Conservation (phyloP, 164 flowering plant species). For the Euptelea pleiosperma region DNA sequence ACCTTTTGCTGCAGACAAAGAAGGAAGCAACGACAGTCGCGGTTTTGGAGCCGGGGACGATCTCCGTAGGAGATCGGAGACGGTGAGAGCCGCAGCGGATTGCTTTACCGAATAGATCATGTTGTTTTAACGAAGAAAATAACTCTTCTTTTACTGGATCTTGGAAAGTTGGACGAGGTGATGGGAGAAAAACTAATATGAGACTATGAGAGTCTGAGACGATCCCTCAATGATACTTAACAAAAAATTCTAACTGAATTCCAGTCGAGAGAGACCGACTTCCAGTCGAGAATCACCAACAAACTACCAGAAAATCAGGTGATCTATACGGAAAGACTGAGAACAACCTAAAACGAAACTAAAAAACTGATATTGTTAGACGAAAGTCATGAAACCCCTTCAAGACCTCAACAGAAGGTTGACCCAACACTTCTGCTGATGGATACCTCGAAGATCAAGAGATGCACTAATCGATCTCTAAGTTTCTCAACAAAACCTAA, state of each 20-base stretch:
- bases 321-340: neutral
- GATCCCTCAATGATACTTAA: no score
- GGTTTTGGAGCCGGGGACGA: slow-evolving; percentile 2
- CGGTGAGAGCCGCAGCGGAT: slow-evolving; percentile 12
- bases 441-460: no score
- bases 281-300: neutral
- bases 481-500: neutral
- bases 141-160: neutral
- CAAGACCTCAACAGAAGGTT: neutral
- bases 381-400: no score
- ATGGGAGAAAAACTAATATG: neutral
- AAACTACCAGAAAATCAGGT: neutral
- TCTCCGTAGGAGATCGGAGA: slow-evolving; percentile 12
- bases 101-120: slow-evolving; percentile 33
- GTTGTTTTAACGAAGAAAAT: neutral
- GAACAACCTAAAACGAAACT: neutral
- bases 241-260: no score
- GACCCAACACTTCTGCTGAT: neutral
- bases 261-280: no score
- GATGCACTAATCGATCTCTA: neutral
- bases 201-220: neutral
- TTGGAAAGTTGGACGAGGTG: neutral
- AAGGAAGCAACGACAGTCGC: slow-evolving; percentile 12
- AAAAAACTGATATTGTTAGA: neutral
- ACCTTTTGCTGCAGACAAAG: slow-evolving; percentile 3